Base-by-base conservation (phyloP, 1,139 yeast genomes). In the Candida frijolesensis region DNA sequence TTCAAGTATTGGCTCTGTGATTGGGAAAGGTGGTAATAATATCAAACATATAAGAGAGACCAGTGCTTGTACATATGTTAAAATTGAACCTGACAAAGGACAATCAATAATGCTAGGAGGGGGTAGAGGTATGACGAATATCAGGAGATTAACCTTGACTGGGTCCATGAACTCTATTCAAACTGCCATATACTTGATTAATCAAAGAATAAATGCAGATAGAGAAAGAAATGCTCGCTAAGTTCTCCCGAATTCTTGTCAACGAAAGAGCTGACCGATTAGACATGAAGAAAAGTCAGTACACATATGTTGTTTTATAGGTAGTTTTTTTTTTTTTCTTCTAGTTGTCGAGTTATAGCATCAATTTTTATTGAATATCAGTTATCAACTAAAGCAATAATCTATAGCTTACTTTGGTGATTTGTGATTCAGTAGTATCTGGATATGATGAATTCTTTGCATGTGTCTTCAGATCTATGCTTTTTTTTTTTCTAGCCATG, bases 1-100 rank as follows among this genome's bases (percentile, higher is more conserved):
- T 61, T 80, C 81, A 44, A 85, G 78, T 66, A 92, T 89, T 45
- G 97, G 97, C 0, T 83, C 89, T 37, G 87, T 90, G 18, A 90
- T 90, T 57, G 97, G 97, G 7, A 88, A 85, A 67, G 90, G 90
- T 38, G 97, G 97, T 25, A 83, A 85, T 61, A 88, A 85, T 60
- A 87, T 90, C 52, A 88, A 85, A 61, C 90, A 87, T 55, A 85
- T 90, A 44, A 80, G 96, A 57, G 87, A 85, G 55, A 76, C 83
- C 45, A 84, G 94, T 42, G 94, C 96, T 2, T 77, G 82, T 46
- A 80, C 90, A 39, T 84, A 86, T 51, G 89, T 90, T 25, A 82
- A 84, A 58, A 85, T 90, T 48, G 86, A 81, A 56, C 80, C 80
- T 2, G 80, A 76, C 59, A 71, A 65, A 56, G 75, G 75, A 49